phyloP scores from a whole-genome alignment of 2,329 filamentous ascomycete genomes.

The Colletotrichum magnum region DNA sequence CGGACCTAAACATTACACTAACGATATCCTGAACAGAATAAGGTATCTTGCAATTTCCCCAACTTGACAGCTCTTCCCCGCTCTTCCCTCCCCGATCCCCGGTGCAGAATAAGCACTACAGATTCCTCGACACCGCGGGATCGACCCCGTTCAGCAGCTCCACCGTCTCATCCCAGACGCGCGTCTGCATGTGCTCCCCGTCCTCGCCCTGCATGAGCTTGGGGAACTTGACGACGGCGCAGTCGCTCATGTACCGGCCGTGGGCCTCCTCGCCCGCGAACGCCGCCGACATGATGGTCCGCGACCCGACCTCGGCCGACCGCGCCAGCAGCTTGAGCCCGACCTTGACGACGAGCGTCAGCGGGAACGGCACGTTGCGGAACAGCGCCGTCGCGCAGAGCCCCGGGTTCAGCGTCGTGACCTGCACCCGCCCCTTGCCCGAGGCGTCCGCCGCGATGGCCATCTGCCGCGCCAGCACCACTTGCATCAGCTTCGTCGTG shows the following conservation, averaged over 20 bases:
- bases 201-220: slow-evolving; percentile 50
- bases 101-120: slow-evolving; percentile 42
- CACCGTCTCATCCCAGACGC: slow-evolving; percentile 59
- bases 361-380: slow-evolving; percentile 48
- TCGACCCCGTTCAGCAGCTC: slow-evolving; percentile 58
- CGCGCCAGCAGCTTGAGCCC: slow-evolving; percentile 49
- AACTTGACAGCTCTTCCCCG: too few relatives aligned
- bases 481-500: slow-evolving; percentile 51
- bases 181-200: slow-evolving; percentile 52
- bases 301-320: slow-evolving; percentile 55
- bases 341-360: slow-evolving; percentile 44
- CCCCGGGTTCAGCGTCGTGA: slow-evolving; percentile 58
- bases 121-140: slow-evolving; percentile 53
- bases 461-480: slow-evolving; percentile 51
- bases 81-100: too few relatives aligned
- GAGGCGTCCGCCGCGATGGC: slow-evolving; percentile 50
- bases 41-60: slow-evolving; percentile 29
- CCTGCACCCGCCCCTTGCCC: slow-evolving; percentile 50
- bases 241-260: slow-evolving; percentile 57
- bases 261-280: slow-evolving; percentile 55
- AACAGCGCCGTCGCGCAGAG: slow-evolving; percentile 59
- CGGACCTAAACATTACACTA: not conserved
- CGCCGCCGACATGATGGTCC: slow-evolving; percentile 55
- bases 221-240: slow-evolving; percentile 45
- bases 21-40: not conserved